These are phyloP conservation scores for Lotmaria passim DNA, from an alignment of 208 protist species.

Conservation along the genomic window DNA sequence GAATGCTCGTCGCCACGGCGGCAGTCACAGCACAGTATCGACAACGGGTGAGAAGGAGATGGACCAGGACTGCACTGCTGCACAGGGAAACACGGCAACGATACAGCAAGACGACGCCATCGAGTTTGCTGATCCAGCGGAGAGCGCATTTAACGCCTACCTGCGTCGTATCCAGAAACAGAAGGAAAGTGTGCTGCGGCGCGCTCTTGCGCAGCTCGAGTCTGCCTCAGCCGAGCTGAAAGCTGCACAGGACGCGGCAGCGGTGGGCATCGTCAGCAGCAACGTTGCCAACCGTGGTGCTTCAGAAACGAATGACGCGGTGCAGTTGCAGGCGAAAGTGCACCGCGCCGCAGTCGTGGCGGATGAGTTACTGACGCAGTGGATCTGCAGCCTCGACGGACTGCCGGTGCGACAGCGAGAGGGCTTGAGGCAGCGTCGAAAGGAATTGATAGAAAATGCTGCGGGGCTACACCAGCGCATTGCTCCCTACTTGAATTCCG, in stretches of 20 bases:
- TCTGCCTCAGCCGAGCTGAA: slow-evolving; percentile 7
- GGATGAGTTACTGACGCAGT: slow-evolving; percentile 82
- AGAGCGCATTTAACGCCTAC: slow-evolving; percentile 52
- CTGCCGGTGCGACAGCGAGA: slow-evolving; percentile 51
- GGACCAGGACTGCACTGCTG: neutral
- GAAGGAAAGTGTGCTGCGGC: slow-evolving; percentile 48
- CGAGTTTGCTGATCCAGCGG: slow-evolving; percentile 52
- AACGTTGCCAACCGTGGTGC: slow-evolving; percentile 6
- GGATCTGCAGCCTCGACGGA: slow-evolving; percentile 60
- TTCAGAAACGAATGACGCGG: too few relatives aligned
- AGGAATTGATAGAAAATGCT: slow-evolving; percentile 45
- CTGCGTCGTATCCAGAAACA: slow-evolving; percentile 37
- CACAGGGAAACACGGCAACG: neutral
- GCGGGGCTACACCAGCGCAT: slow-evolving; percentile 48
- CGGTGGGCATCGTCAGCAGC: slow-evolving; percentile 10
- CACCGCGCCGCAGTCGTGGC: slow-evolving; percentile 44
- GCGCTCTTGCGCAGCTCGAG: slow-evolving; percentile 45
- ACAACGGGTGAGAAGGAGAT: neutral
- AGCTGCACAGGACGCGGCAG: neutral
- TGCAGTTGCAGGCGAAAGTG: slow-evolving; percentile 28
- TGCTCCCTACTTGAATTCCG: slow-evolving; percentile 30
- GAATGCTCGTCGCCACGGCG: neutral
- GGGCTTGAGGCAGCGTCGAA: slow-evolving; percentile 50
- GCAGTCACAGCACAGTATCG: neutral
- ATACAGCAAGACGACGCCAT: slow-evolving; percentile 41